Conservation (phyloP, 495 filamentous ascomycete species). For the Umbilicaria muhlenbergii region DNA sequence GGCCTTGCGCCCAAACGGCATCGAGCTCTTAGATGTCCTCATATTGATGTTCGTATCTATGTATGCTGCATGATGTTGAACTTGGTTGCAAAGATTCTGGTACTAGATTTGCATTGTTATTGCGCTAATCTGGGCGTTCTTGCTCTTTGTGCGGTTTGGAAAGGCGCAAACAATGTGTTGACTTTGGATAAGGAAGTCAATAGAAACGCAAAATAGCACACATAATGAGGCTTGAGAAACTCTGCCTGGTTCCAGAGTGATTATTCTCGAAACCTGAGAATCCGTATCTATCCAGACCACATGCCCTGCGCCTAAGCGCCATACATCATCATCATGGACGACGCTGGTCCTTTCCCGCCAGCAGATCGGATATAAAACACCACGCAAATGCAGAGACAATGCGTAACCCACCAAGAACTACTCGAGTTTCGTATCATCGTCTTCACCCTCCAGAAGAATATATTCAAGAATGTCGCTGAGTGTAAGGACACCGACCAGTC, state of each 20-base stretch:
- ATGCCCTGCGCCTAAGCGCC: too few species aligned
- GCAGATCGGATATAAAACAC: constrained; percentile 16
- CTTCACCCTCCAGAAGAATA: constrained; percentile 75
- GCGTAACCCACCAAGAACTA: not conserved
- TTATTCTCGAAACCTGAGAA: too few species aligned
- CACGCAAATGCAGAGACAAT: constrained; percentile 6
- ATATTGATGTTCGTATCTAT: constrained; percentile 11
- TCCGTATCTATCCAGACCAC: not conserved
- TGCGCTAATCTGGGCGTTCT: not conserved
- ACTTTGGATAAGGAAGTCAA: too few species aligned
- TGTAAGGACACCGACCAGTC: constrained; percentile 77
- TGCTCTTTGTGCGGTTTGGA: constrained; percentile 1
- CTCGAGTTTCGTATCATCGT: constrained; percentile 27
- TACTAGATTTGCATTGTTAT: not conserved
- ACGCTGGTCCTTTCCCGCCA: constrained; percentile 1
- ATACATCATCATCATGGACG: constrained; percentile 5
- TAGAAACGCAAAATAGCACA: too few species aligned
- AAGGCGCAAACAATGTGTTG: too few species aligned
- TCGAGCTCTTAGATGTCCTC: constrained; percentile 7
- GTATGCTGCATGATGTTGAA: constrained; percentile 6
- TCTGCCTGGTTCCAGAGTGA: too few species aligned
- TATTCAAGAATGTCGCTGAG: constrained; percentile 95
- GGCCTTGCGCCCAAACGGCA: not conserved
- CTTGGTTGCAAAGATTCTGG: not conserved
- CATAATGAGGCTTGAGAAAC: too few species aligned